Evolutionary conservation across 352 stramenopile genomes (phyloP).

Genomic region (Phytopythium mirpurense): DNA sequence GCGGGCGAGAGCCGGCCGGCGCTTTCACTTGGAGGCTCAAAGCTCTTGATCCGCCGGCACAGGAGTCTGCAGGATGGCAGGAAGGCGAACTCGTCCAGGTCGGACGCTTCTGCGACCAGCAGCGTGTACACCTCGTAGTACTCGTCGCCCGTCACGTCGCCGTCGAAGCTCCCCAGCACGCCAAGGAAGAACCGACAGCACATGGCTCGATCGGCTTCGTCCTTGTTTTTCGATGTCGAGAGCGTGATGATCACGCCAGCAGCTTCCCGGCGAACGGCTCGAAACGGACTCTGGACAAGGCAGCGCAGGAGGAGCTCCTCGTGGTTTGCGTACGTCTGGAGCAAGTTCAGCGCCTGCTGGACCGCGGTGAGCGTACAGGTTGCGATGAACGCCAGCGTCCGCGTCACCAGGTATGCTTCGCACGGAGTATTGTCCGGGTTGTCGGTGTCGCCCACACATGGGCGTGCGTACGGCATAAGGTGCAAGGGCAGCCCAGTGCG

Average conservation of each 20-base stretch:
- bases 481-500: constrained; percentile 13
- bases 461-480: constrained; percentile 27
- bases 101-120: constrained; percentile 40
- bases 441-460: constrained; percentile 38
- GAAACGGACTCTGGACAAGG: constrained; percentile 38
- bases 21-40: constrained; percentile 25
- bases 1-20: background rate
- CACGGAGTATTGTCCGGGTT: constrained; percentile 40
- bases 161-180: constrained; percentile 42
- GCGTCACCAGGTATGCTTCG: constrained; percentile 53
- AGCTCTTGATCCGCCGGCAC: constrained; percentile 43
- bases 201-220: constrained; percentile 32
- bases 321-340: constrained; percentile 32
- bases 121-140: constrained; percentile 63
- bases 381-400: constrained; percentile 43
- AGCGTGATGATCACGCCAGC: constrained; percentile 38
- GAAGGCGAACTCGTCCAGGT: constrained; percentile 39
- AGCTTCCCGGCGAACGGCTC: constrained; percentile 42
- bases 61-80: constrained; percentile 38
- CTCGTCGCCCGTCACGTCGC: constrained; percentile 36
- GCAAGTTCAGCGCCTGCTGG: constrained; percentile 24
- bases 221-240: constrained; percentile 37
- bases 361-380: constrained; percentile 25
- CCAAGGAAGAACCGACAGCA: constrained; percentile 46
- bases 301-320: constrained; percentile 37